Conservation (phyloP, 2,329 filamentous ascomycete species). For the Aspergillus piperis region DNA sequence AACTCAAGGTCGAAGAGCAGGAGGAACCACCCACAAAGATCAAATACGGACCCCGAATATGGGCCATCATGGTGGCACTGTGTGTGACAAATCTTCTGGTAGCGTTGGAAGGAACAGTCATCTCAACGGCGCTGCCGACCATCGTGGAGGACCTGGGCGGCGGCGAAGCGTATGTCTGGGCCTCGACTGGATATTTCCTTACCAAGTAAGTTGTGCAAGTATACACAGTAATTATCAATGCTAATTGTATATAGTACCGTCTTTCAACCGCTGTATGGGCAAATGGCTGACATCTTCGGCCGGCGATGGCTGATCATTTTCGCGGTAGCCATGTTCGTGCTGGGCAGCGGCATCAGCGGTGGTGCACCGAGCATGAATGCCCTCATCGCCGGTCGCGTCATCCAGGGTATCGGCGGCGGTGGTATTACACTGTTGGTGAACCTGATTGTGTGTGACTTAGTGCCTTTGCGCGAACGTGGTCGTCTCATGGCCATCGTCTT, state of each 20-base stretch:
- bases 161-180: too few relatives aligned
- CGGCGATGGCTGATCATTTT: constrained; percentile 47
- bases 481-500: constrained; percentile 30
- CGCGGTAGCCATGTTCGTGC: constrained; percentile 47
- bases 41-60: too few relatives aligned
- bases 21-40: too few relatives aligned
- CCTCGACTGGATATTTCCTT: too few relatives aligned
- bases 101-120: too few relatives aligned
- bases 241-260: not conserved
- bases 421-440: constrained; percentile 47
- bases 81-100: too few relatives aligned
- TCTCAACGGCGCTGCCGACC: too few relatives aligned
- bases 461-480: constrained; percentile 41
- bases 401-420: constrained; percentile 57
- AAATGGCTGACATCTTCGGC: constrained; percentile 56
- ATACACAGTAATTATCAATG: too few relatives aligned
- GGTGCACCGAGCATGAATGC: constrained; percentile 47
- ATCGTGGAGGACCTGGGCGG: too few relatives aligned
- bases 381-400: constrained; percentile 57
- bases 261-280: constrained; percentile 52
- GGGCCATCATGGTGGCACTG: too few relatives aligned
- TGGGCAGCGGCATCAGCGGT: constrained; percentile 58
- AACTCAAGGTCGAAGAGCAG: too few relatives aligned
- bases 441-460: constrained; percentile 51
- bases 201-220: too few relatives aligned